Conservation (phyloP, 1,284 basidiomycete genomes). For the Xerocomus nothofagi region DNA sequence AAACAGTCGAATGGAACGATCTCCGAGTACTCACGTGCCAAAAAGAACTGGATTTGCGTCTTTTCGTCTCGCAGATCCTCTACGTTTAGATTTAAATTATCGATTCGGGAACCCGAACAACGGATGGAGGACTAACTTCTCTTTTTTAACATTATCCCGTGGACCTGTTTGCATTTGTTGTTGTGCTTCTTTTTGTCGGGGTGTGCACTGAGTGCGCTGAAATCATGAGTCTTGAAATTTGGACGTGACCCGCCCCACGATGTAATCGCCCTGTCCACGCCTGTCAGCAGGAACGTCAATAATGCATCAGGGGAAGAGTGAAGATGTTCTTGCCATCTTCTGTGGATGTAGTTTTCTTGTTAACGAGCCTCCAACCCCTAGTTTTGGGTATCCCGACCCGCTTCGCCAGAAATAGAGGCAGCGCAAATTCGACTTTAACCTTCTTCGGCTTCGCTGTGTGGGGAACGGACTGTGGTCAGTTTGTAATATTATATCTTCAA, state of each 20-base stretch:
- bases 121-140: not conserved
- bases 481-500: not conserved
- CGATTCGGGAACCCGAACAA: not conserved
- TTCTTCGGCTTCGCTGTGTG: not conserved
- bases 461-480: not conserved
- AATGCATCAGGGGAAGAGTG: not conserved
- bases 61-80: not conserved
- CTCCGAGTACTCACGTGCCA: conserved; percentile 9
- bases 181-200: no score
- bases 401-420: not conserved
- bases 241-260: not conserved
- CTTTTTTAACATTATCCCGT: not conserved
- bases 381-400: not conserved
- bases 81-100: not conserved
- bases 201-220: no score
- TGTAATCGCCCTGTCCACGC: conserved; percentile 1
- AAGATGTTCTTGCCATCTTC: not conserved
- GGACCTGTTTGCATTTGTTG: conserved; percentile 7
- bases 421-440: not conserved
- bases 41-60: conserved; percentile 11
- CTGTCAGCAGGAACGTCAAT: not conserved
- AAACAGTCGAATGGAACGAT: not conserved
- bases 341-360: not conserved
- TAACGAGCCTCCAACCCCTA: accelerated
- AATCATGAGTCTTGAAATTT: no score